Conservation (phyloP, 257 asterid species). For the Petrea volubilis region DNA sequence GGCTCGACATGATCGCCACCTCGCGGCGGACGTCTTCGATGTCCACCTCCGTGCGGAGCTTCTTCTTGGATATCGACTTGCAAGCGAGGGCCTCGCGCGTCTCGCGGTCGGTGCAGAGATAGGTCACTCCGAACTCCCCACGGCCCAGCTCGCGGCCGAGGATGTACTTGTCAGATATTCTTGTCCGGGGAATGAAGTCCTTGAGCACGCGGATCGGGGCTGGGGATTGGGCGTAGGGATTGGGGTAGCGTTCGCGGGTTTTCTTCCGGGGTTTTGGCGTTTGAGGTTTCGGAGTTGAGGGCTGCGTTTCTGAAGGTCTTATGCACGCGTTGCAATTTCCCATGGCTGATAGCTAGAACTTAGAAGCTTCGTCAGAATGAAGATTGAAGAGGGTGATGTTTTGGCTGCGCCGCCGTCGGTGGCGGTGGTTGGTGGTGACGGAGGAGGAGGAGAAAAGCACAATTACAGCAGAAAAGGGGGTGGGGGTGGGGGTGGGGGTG, state of each 20-base stretch:
- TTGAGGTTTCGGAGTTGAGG: constrained; percentile 25
- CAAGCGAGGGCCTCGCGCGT: constrained; percentile 71
- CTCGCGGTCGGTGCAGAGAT: constrained; percentile 78
- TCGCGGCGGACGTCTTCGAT: constrained; percentile 83
- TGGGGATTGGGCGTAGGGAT: constrained; percentile 61
- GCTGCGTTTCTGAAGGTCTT: constrained; percentile 41
- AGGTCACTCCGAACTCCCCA: constrained; percentile 81
- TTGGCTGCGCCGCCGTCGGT: constrained; percentile 34
- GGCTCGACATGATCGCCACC: constrained; percentile 78
- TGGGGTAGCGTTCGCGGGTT: constrained; percentile 46
- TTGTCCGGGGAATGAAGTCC: constrained; percentile 47
- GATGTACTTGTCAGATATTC: constrained; percentile 71
- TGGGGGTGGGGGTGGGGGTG: constrained; percentile 18
- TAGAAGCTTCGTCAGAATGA: neutral
- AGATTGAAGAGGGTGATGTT: neutral
- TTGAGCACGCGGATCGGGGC: constrained; percentile 68
- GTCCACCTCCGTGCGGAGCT: constrained; percentile 74
- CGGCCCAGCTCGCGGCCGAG: constrained; percentile 90
- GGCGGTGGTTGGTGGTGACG: constrained; percentile 33
- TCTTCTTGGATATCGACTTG: constrained; percentile 83
- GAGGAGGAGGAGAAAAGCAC: constrained; percentile 18
- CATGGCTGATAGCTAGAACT: constrained; percentile 41
- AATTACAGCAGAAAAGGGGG: constrained; percentile 46
- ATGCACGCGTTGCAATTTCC: constrained; percentile 86
- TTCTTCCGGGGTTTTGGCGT: constrained; percentile 46